Base-by-base conservation (phyloP, 495 filamentous ascomycete genomes). In the Aspergillus avenaceus region DNA sequence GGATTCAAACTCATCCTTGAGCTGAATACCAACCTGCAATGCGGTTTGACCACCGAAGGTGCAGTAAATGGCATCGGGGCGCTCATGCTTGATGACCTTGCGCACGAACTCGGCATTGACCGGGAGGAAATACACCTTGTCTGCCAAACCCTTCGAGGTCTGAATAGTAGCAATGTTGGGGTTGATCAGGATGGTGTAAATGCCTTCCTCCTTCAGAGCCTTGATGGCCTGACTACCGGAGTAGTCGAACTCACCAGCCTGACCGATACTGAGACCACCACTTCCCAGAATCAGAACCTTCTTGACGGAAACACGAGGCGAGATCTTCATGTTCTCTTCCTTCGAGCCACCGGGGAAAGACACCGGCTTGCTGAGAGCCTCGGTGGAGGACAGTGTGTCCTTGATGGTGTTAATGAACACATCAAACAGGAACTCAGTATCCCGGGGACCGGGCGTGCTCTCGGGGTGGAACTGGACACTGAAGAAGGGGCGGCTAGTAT, bases 91-190 rank as follows among this genome's bases (percentile, higher is more conserved):
- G 71, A 98, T 98, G 51, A 98, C 90, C 69, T 96, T 96, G 59
- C 89, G 84, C 55, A 98, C 91, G 62, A 96, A 97, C 54, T 97
- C 92, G 21, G 89, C 85, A 27, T 89, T 97, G 60, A 98, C 91
- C 18, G 93, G 93, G 18, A 98, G 82, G 76, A 97, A 98, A 76
- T 97, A 98, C 50, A 98, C 90, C 76, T 98, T 96, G 69, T 98
- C 93, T 47, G 91, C 91, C 56, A 98, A 82, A 58, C 83, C 83
- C 74, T 96, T 93, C 57, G 92, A 95, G 18, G 93, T 98, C 72
- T 98, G 93, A 55, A 98, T 96, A 47, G 93, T 98, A 44, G 93
- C 93, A 66, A 98, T 97, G 67, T 98, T 98, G 41, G 93, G 93
- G 69, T 98, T 98, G 66, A 98, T 96, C 56, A 98, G 74, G 47